Base-by-base conservation (phyloP, 805 yeast genomes). In the Teunomyces cretensis region DNA sequence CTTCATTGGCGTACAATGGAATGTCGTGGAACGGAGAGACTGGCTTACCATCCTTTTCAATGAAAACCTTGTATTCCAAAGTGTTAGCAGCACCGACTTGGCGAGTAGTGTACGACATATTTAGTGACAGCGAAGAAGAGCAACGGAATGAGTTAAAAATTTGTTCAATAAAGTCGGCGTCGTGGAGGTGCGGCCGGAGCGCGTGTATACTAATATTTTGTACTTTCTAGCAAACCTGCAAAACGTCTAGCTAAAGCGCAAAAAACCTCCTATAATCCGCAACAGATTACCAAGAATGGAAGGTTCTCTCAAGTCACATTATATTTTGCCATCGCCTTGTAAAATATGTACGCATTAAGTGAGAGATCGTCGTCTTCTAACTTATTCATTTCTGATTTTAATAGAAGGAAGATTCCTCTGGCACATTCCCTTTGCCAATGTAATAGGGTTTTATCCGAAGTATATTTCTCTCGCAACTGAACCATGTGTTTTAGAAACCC, bases 1-100 rank as follows among this genome's bases (percentile, higher is more conserved):
- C 91, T 67, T 89, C 88, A 72, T 92, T 94, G 60, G 98, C 97
- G 62, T 84, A 91, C 67, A 94, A 79, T 42, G 77, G 77, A 44
- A 72, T 68, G 56, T 72, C 77, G 65, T 94, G 99, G 88, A 92
- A 90, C 44, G 98, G 88, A 52, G 97, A 91, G 52, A 94, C 82
- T 57, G 91, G 89, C 75, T 89, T 86, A 48, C 98, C 98, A 67
- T 89, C 90, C 70, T 90, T 74, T 77, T 91, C 97, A 56, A 92
- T 75, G 83, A 63, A 94, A 58, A 88, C 92, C 71, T 84, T 88
- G 88, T 84, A 87, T 62, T 92, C 98, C 60, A 89, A 80, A 53
- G 98, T 86, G 88, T 91, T 83, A 66, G 94, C 89, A 56, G 97
- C 95, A 64, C 96, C 99, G 62, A 91, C 75, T 75, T 86, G 91